Base-by-base conservation (phyloP, 2,329 filamentous ascomycete genomes). In the Ceratocystis colombiana region DNA sequence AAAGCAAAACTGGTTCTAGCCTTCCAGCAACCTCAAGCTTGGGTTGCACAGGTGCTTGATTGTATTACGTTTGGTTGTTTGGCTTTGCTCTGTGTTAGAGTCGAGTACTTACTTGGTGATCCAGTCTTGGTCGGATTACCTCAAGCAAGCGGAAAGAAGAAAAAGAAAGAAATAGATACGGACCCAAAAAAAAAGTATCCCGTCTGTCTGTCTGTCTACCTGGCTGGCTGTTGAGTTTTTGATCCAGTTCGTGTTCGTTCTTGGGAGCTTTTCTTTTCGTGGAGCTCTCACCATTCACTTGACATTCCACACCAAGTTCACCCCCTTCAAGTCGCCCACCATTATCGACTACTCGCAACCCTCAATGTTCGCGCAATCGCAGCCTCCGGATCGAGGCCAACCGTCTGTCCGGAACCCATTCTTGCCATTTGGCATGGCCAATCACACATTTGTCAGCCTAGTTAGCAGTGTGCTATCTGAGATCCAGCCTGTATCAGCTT, bases 351-450 rank as follows among this genome's bases (percentile, higher is more conserved):
- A 63, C 64, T 59, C 57, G 15, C 62, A 62, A 55, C 44, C 61
- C 55, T 63, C 66, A 30, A 67, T 67, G 66, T 67, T 67, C 22
- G 66, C 66, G 48, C 50, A 33, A 37, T 67, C 66, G 44, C 66
- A 67, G 62, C 61, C 66, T 61, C 50, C 61, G 25, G 61, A 64
- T 22, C 50, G 66, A 50, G 61, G 65, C 37, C 61, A 64, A 50
- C 53, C 37, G 25, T 37, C 48, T 50, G 61, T 64, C 62, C 66
- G 66, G 48, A 67, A 64, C 30, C 66, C 66, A 3, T 64, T 67
- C 41, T 7, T 64, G 17, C 66, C 66, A 2, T 67, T 64, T 25
- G 66, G 61, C 5, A 12, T 62, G 61, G n/a, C 53, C 20, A 67
- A 67, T 37, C 62, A 62, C 17, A 48, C 62, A 5, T 57, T 67